Evolutionary conservation across 208 protist genomes (phyloP).

Genomic region (Herpetomonas tarakana): DNA sequence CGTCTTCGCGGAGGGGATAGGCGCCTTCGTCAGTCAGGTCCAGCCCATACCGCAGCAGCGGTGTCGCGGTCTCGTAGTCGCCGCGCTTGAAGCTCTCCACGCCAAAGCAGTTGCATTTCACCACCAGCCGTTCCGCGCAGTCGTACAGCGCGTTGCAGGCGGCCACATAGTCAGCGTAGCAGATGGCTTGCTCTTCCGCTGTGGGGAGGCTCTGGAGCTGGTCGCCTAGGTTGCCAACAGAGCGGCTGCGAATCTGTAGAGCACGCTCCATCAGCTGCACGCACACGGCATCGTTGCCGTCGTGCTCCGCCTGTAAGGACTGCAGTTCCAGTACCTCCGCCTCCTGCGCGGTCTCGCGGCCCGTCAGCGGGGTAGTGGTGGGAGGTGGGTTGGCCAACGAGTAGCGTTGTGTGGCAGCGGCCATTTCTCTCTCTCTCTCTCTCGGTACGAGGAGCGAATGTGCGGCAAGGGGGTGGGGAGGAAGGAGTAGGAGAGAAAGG

Average conservation of each 20-base stretch:
- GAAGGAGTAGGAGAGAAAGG: no score
- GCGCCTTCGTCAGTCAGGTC: slow-evolving; percentile 63
- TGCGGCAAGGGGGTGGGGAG: no score
- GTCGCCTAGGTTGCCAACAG: slow-evolving; percentile 24
- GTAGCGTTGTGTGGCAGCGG: slow-evolving; percentile 18
- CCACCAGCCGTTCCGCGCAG: slow-evolving; percentile 71
- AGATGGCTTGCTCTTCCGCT: slow-evolving; percentile 6
- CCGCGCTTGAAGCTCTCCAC: slow-evolving; percentile 76
- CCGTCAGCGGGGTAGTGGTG: slow-evolving; percentile 25
- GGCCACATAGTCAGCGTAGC: slow-evolving; percentile 15
- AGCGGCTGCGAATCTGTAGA: slow-evolving; percentile 63
- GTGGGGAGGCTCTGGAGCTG: slow-evolving; percentile 7
- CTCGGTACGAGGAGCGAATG: background rate
- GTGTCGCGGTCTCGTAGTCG: slow-evolving; percentile 51
- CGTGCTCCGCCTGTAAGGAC: slow-evolving; percentile 42
- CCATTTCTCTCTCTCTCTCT: slow-evolving; percentile 3
- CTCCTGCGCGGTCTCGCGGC: slow-evolving; percentile 59
- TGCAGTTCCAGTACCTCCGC: slow-evolving; percentile 61
- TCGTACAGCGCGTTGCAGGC: slow-evolving; percentile 46
- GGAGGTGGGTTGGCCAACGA: slow-evolving; percentile 33
- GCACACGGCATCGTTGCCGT: slow-evolving; percentile 45
- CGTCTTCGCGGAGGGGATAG: slow-evolving; percentile 61
- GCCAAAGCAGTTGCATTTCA: slow-evolving; percentile 66
- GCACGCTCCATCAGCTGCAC: slow-evolving; percentile 80
- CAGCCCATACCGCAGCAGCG: slow-evolving; percentile 62